Evolutionary conservation across 2,329 filamentous ascomycete species (phyloP), one percentile per base, ranked within the genome.

Genomic region (Colletotrichum endophyticum): DNA sequence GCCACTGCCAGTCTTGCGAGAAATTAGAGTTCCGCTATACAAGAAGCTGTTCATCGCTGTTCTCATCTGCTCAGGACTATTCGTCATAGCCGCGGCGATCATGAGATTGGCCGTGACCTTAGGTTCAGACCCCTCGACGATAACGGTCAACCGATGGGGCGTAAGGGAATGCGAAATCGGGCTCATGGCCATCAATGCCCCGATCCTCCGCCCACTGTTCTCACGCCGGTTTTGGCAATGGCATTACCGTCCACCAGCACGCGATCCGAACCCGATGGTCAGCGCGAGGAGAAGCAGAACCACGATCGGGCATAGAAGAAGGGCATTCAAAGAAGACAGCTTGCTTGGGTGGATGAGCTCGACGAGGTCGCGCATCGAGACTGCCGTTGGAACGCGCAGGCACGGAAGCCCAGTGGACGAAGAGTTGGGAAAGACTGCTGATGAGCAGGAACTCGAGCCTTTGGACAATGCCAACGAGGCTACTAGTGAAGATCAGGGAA

Each of bases 131-230:
- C 72, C 67, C 3, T 75, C 72, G 2, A 75, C 72, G 3, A 64
- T 75, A 4, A 71, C 68, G 8, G 72, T 75, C 5, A 75, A 75
- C 22, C 34, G 72, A 19, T 75, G 72, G 72, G 72, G 72, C 12
- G 68, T 71, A 22, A 27, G 67, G 15, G 72, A 75, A 61, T 75
- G 72, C 28, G 72, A 71, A 28, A 39, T 75, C n/a, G 72, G 72
- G 6, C 32, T 75, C 3, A 34, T 75, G 27, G 67, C 72, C 8
- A 71, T 71, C 32, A 75, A 71, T 25, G 72, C 72, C 6, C 72
- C 72, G 4, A 66, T 71, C 2, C 22, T 75, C 13, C 72, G 67
- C 3, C 72, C 72, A 9, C 13, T 75, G 1, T 75, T 75, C 5
- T 66, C 72, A 1, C 59, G 72, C 9, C 32, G 72, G 11, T 75